Evolutionary conservation across 2,329 filamentous ascomycete genomes (phyloP), one percentile per base, ranked within the genome.

Genomic region (Claviceps fusiformis): DNA sequence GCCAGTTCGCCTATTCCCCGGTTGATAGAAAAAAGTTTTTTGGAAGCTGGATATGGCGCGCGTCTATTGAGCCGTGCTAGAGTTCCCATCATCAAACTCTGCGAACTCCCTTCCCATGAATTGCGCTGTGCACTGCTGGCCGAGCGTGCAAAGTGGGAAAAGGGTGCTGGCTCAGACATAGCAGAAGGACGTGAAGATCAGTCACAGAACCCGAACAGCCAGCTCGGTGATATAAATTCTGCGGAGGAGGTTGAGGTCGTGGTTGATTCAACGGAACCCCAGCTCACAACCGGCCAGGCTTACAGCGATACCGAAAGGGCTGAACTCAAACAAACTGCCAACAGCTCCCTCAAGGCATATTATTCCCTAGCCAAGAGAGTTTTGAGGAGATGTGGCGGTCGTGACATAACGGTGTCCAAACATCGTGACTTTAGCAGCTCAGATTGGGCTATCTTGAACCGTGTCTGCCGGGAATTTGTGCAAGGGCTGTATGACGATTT

Each of bases 1-100:
- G 66, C 75, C 17, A 76, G 77, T 37, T 84, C 81, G 5, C 74
- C 78, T 1, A 83, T 93, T 55, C 89, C 89, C 1, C 79, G 87
- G 29, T 65, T 91, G 7, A 69, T 95, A 2, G 89, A 95, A 64
- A 87, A 85, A 65, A 81, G 80, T 3, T 77, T 95, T 13, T 74
- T 95, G 5, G 78, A 86, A 17, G 72, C 78, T 33, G 87, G 87
- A 0, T 81, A 87, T 59, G 89, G 89, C 3, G 89, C 87, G 17
- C 80, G 88, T 5, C 74, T 95, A 3, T 75, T 95, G 3, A 87
- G 86, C 2, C 81, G 83, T 54, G 93, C 89, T 1, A 78, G 89
- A 58, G 86, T 95, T 3, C 89, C 90, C 0, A 95, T 95, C 60
- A 85, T 95, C 66, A 93, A 95, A 65, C 76, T 95, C 17, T 95